Evolutionary conservation across 73 alveolate species (phyloP).

Genomic region (Tetrahymena thermophila): DNA sequence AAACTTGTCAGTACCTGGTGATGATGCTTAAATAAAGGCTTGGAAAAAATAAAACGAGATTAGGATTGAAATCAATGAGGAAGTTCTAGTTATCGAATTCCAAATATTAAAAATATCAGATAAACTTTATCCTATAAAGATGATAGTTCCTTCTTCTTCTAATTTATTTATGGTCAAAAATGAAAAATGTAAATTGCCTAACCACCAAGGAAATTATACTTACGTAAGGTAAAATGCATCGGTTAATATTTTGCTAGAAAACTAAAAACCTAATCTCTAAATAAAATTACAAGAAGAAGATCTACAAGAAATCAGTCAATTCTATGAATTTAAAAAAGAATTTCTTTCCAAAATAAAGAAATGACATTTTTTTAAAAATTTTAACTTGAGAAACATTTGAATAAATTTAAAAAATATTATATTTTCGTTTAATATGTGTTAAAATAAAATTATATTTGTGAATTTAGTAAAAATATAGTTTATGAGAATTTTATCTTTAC

Average conservation of each 20-base stretch:
- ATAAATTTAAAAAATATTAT: no score
- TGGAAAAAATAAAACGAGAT: background rate
- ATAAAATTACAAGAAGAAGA: background rate
- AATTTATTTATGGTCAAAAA: background rate
- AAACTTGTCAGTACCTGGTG: background rate
- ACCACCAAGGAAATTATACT: background rate
- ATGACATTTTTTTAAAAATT: background rate
- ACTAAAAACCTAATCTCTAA: background rate
- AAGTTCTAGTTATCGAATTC: background rate
- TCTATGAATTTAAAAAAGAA: background rate
- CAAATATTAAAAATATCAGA: background rate
- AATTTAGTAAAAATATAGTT: no score
- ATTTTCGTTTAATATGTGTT: no score
- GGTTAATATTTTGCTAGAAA: background rate
- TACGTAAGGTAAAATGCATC: background rate
- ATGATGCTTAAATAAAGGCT: background rate
- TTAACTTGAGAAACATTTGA: no score
- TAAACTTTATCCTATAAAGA: background rate
- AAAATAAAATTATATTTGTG: no score
- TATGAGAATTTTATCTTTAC: no score
- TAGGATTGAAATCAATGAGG: background rate
- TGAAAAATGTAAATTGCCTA: background rate
- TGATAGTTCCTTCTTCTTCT: background rate
- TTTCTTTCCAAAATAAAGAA: background rate
- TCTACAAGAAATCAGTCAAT: background rate